These are phyloP conservation scores for Cryptococcus sp. DNA, from an alignment of 1,284 basidiomycete genomes.

Conservation along the genomic window DNA sequence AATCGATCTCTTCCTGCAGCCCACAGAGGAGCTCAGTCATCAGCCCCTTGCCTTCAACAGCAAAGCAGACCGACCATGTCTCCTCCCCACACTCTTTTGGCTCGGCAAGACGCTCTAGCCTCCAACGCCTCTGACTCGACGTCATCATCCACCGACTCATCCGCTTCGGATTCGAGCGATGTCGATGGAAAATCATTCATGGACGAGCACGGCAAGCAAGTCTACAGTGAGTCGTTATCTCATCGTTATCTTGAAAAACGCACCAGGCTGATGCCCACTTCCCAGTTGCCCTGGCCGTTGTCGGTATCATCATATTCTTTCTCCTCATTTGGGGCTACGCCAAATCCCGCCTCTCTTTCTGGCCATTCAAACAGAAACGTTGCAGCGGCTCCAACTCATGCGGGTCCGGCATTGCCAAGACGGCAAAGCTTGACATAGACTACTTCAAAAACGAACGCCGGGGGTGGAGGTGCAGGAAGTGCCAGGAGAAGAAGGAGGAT, in stretches of 20 bases:
- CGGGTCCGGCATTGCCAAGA: too few species aligned
- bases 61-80: conserved; percentile 2
- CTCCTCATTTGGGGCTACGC: conserved; percentile 8
- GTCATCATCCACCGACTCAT: neutral
- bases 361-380: conserved; percentile 15
- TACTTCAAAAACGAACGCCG: too few species aligned
- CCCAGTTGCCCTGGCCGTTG: neutral
- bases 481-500: too few species aligned
- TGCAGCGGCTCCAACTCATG: neutral
- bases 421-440: too few species aligned
- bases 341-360: conserved; percentile 8
- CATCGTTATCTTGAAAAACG: too few species aligned
- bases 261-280: neutral
- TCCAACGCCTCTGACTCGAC: neutral
- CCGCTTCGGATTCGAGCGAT: neutral
- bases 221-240: conserved; percentile 9
- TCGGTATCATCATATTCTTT: neutral
- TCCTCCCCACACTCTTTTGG: conserved; percentile 7
- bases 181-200: conserved; percentile 3
- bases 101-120: conserved; percentile 3
- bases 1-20: neutral
- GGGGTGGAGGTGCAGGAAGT: too few species aligned
- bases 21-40: neutral
- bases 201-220: conserved; percentile 6
- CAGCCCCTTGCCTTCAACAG: too few species aligned